Base-by-base conservation (phyloP, 2,329 filamentous ascomycete genomes). In the Seiridium unicorne region DNA sequence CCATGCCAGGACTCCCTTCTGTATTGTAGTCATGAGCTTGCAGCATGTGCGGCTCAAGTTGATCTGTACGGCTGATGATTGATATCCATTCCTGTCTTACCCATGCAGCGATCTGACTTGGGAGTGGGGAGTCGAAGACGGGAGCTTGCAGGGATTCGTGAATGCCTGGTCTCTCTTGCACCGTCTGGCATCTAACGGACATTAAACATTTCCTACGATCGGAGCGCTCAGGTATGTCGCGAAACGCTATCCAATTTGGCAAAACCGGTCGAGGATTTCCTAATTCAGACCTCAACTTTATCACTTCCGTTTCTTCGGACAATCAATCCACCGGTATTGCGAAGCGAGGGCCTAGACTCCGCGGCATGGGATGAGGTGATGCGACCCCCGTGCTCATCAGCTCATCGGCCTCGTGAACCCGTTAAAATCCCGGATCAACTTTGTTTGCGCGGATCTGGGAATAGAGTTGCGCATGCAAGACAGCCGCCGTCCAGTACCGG, bases 61-160 rank as follows among this genome's bases (percentile, higher is more conserved):
- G 18, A 26, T 26, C 18, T 26, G 18, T 26, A 26, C 18, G 18
- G 18, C 18, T 26, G 18, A 26, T 26, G 18, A 26, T 26, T 26
- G 18, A 26, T 26, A 26, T 26, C 18, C 18, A 26, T 26, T 26
- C 18, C 18, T 26, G 18, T 26, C 18, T 26, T 26, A 26, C 18
- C 54, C 44, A 48, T 57, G 54, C 54, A 57, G 54, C 44, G 54
- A 57, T 57, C 54, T n/a, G 26, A 57, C 54, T 44, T 57, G 18
- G 54, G 35, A 47, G 42, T 57, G 54, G 40, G 34, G 54, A 42
- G 5, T n/a, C 54, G 47, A 47, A 13, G 54, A 57, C 54, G 54
- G 54, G 54, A 57, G 54, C 54, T 57, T 57, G 54, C 54, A 57
- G 54, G 44, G 54, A 44, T 55, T 9, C 8, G 13, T 35, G n/a